Evolutionary conservation across 2,329 filamentous ascomycete genomes (phyloP).

Genomic region (Aspergillus oerlinghausenensis): DNA sequence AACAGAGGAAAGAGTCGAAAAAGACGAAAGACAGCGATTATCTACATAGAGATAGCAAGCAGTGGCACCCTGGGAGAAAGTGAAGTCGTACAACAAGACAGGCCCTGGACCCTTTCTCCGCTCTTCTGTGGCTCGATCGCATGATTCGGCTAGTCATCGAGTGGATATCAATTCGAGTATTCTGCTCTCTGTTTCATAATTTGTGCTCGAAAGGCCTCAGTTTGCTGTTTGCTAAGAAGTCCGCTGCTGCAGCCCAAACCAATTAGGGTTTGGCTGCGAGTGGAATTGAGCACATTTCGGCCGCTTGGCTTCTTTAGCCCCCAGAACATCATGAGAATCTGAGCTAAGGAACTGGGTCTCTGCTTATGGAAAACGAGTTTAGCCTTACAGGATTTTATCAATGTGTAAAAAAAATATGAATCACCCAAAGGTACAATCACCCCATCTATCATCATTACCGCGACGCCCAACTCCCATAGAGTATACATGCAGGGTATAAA

Average conservation of each 20-base stretch:
- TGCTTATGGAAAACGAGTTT: no score
- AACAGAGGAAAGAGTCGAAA: neutral
- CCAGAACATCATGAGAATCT: no score
- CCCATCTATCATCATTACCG: neutral
- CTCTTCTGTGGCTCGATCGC: neutral
- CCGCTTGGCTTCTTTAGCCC: neutral
- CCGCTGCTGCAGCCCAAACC: neutral
- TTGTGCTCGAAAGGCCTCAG: constrained; percentile 5
- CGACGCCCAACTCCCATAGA: constrained; percentile 8
- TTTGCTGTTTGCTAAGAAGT: neutral
- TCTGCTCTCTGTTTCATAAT: neutral
- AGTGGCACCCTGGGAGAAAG: neutral
- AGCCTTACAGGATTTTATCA: neutral
- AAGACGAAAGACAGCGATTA: neutral
- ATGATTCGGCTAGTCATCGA: neutral
- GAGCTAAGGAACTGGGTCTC: no score
- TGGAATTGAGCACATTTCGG: constrained; percentile 12
- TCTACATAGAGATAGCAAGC: neutral
- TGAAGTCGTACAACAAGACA: neutral
- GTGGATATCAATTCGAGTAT: neutral
- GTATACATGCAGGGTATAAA: constrained; percentile 3
- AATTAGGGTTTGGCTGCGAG: neutral
- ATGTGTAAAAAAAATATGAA: neutral
- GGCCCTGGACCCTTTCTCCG: neutral
- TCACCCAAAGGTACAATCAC: neutral